phyloP scores from a whole-genome alignment of 345 rosid genomes.

The Kandelia obovata region DNA sequence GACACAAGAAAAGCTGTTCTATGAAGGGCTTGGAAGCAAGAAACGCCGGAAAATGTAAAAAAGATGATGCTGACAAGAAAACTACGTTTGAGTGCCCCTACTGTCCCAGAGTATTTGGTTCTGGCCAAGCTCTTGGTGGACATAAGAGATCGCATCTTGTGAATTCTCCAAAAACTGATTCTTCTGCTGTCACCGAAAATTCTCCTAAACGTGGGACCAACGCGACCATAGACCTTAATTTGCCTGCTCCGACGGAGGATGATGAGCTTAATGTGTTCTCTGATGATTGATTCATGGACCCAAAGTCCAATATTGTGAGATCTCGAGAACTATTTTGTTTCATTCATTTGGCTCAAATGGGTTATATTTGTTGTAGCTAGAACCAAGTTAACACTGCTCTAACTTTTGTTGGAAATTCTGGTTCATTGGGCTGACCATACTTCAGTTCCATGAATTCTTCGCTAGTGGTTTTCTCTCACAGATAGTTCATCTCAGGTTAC shows the following conservation, averaged over 20 bases:
- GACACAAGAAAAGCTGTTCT: slow-evolving; percentile 26
- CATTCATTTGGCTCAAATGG: background rate
- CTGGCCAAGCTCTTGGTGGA: slow-evolving; percentile 40
- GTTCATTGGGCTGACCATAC: slow-evolving; percentile 2
- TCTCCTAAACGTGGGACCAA: slow-evolving; percentile 5
- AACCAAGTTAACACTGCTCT: background rate
- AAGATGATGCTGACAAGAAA: slow-evolving; percentile 3
- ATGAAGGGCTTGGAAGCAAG: slow-evolving; percentile 17
- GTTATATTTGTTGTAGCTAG: slow-evolving; percentile 1
- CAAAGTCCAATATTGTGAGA: slow-evolving; percentile 7
- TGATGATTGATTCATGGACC: slow-evolving; percentile 16
- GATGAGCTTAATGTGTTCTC: slow-evolving; percentile 32
- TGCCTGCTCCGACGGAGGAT: slow-evolving; percentile 34
- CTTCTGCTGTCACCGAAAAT: background rate
- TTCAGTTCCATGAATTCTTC: slow-evolving; percentile 14
- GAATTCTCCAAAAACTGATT: background rate
- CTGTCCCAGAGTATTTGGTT: slow-evolving; percentile 29
- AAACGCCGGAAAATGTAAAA: background rate
- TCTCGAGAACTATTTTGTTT: slow-evolving; percentile 7
- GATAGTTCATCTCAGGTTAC: too few relatives aligned
- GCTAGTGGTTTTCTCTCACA: background rate
- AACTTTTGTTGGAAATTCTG: background rate
- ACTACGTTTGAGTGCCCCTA: slow-evolving; percentile 27
- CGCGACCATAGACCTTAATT: slow-evolving; percentile 31
- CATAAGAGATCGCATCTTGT: slow-evolving; percentile 32